Conservation (phyloP, 2,329 filamentous ascomycete genomes). For the Phialemoniopsis sp. region DNA sequence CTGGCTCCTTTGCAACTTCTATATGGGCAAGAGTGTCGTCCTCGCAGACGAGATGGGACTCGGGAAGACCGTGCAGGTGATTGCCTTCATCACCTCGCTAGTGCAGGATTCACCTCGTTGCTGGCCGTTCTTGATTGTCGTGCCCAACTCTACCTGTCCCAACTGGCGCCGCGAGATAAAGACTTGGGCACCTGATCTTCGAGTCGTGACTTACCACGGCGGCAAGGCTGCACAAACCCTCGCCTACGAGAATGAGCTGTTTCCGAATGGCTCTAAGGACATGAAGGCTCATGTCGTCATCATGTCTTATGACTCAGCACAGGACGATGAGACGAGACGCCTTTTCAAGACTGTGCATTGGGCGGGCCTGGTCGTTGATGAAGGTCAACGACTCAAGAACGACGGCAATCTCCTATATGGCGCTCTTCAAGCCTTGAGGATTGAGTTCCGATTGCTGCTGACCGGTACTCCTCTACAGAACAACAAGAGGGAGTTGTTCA, state of each 20-base stretch:
- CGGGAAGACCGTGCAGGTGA: conserved; percentile 93
- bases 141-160: conserved; percentile 92
- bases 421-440: conserved; percentile 66
- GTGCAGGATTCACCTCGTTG: conserved; percentile 64
- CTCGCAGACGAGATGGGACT: conserved; percentile 98
- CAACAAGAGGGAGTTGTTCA: conserved; percentile 92
- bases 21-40: conserved; percentile 77
- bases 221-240: conserved; percentile 69
- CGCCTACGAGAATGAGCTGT: conserved; percentile 80
- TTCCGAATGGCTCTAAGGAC: conserved; percentile 59
- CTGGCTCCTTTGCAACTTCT: conserved; percentile 92
- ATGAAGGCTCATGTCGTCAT: conserved; percentile 89
- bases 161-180: conserved; percentile 98
- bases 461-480: conserved; percentile 95
- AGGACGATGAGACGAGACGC: conserved; percentile 62
- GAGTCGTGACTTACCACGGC: conserved; percentile 92
- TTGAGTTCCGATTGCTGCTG: conserved; percentile 80
- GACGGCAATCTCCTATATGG: conserved; percentile 80
- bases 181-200: conserved; percentile 80
- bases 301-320: conserved; percentile 88
- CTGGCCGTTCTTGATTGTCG: conserved; percentile 90
- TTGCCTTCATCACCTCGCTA: conserved; percentile 74
- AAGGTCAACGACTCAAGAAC: conserved; percentile 93
- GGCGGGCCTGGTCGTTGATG: conserved; percentile 87
- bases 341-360: conserved; percentile 72